Conservation (phyloP, 2,329 filamentous ascomycete genomes). For the Trichoderma afroharzianum region DNA sequence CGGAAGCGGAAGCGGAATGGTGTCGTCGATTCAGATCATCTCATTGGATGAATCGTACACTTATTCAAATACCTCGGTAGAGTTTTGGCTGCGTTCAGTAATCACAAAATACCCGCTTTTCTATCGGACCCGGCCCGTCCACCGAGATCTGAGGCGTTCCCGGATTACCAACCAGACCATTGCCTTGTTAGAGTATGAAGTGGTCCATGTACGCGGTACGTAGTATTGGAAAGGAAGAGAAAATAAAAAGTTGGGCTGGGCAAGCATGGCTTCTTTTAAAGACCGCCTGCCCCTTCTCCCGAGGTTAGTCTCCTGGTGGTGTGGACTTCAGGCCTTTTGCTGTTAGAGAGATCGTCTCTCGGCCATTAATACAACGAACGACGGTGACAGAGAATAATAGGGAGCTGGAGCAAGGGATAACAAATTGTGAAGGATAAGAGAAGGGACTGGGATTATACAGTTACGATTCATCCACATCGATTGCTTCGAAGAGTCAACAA, state of each 20-base stretch:
- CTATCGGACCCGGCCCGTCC: conserved; percentile 3
- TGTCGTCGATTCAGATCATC: not conserved
- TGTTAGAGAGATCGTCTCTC: not conserved
- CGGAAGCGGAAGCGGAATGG: not conserved
- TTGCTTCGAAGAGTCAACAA: not conserved
- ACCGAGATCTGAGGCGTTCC: not conserved
- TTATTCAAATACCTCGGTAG: not conserved
- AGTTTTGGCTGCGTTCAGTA: not conserved
- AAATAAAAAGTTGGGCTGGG: not conserved
- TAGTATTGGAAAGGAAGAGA: not conserved
- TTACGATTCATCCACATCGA: not conserved
- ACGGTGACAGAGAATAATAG: not conserved
- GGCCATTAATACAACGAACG: not conserved
- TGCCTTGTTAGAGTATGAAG: not conserved
- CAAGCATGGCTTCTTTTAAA: not conserved
- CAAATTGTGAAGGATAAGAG: not conserved
- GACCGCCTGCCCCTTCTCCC: not conserved
- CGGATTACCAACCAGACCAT: not conserved
- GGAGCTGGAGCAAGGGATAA: not conserved
- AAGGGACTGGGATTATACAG: not conserved
- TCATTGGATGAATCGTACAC: not conserved
- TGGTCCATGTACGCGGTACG: not conserved
- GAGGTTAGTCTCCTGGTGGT: not conserved
- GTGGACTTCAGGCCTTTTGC: not conserved
- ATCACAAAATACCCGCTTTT: not conserved